Conservation (phyloP, 768 basidiomycete species). For the Russula sp. region DNA sequence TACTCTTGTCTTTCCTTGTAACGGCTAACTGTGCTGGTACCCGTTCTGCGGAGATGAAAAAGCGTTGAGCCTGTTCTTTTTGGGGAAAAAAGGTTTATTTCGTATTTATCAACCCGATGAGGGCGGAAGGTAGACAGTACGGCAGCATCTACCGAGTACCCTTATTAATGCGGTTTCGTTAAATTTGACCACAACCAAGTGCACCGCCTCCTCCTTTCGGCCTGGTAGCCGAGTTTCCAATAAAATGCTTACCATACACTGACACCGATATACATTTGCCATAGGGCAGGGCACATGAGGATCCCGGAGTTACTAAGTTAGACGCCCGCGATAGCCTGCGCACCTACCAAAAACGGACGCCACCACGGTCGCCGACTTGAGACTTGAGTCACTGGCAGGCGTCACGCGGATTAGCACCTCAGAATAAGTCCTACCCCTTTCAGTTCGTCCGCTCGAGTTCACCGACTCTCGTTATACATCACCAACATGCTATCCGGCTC, state of each 20-base stretch:
- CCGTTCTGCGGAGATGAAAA: background rate
- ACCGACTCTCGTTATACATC: background rate
- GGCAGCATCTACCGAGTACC: background rate
- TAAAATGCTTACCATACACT: no score
- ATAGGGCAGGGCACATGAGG: background rate
- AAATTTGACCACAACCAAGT: background rate
- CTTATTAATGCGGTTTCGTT: background rate
- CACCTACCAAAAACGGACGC: background rate
- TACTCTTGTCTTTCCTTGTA: background rate
- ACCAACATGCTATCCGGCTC: background rate
- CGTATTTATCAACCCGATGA: conserved; percentile 6
- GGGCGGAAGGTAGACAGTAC: background rate
- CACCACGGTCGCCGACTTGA: background rate
- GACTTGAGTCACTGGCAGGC: no score
- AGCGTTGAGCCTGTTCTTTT: background rate
- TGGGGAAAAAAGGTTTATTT: background rate
- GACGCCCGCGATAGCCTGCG: background rate
- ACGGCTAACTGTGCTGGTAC: background rate
- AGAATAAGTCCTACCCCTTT: background rate
- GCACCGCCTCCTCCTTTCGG: background rate
- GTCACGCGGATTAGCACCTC: no score
- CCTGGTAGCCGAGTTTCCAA: background rate
- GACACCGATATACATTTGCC: background rate
- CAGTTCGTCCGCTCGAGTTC: background rate
- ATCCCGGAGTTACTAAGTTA: background rate